Percentiles rank a stretch among this genome's conserved stretches.
Evolutionary conservation across 2,329 filamentous ascomycete species (phyloP).

Genomic region (Penicillium sp.): DNA sequence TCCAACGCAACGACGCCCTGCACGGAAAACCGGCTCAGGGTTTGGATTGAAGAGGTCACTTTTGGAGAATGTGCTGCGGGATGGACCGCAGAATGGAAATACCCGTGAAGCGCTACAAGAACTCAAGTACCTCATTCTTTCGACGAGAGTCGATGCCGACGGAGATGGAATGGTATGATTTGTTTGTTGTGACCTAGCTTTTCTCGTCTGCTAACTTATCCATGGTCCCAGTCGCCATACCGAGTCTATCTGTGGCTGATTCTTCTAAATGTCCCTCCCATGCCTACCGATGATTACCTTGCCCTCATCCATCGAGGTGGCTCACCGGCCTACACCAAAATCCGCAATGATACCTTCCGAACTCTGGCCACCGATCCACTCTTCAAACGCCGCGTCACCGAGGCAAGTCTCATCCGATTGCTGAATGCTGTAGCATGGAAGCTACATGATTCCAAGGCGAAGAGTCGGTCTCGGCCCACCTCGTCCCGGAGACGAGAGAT

Average conservation of each 20-base stretch:
- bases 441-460: constrained; percentile 68
- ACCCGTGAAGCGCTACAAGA: constrained; percentile 41
- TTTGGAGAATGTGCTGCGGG: constrained; percentile 70
- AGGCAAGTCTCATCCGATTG: constrained; percentile 87
- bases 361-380: constrained; percentile 95
- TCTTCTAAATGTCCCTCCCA: constrained; percentile 76
- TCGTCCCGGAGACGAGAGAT: constrained; percentile 45
- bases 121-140: constrained; percentile 46
- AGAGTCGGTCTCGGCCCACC: constrained; percentile 35
- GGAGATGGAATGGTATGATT: constrained; percentile 48
- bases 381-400: constrained; percentile 89
- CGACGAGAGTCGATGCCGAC: constrained; percentile 47
- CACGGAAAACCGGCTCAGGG: constrained; percentile 43
- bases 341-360: constrained; percentile 96
- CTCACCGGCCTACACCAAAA: constrained; percentile 92
- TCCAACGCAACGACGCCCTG: constrained; percentile 30
- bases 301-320: constrained; percentile 85
- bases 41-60: constrained; percentile 45
- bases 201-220: too few species aligned
- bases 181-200: neutral
- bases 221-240: constrained; percentile 63
- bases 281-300: constrained; percentile 83
- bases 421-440: constrained; percentile 95
- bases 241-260: constrained; percentile 96
- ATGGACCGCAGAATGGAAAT: constrained; percentile 70